A percentile compares a stretch with the other conserved stretches of the same genome.
Conservation (phyloP, 805 yeast genomes). For the Maudiozyma bulderi region DNA sequence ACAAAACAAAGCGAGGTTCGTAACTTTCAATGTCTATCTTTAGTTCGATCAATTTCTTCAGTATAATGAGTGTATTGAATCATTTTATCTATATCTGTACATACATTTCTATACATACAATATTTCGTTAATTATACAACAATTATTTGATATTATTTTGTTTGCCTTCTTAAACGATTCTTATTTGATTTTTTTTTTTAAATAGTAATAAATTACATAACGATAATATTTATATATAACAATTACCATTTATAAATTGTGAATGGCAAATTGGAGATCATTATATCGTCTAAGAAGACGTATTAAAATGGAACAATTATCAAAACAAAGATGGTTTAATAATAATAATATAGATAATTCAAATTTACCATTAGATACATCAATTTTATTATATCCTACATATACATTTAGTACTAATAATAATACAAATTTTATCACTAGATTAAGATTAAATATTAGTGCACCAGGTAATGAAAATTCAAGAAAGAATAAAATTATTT, state of each 20-base stretch:
- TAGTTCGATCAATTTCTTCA: no score
- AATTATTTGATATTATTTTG: no score
- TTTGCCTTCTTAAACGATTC: no score
- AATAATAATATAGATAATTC: neutral
- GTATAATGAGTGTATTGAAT: no score
- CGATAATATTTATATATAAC: no score
- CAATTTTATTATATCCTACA: constrained; percentile 51
- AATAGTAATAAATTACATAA: no score
- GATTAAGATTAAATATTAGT: constrained; percentile 61
- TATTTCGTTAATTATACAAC: no score
- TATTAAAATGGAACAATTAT: constrained; percentile 1
- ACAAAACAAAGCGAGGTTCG: no score
- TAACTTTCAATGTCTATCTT: no score
- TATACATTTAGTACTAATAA: constrained; percentile 29
- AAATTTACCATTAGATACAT: constrained; percentile 43
- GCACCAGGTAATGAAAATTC: constrained; percentile 57
- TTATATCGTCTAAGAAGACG: neutral
- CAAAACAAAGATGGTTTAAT: neutral
- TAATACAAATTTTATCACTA: constrained; percentile 27
- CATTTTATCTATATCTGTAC: no score
- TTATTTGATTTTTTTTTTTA: no score
- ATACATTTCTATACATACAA: no score
- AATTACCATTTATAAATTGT: neutral
- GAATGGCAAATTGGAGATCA: neutral
- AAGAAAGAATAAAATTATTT: constrained; percentile 59